phyloP scores from a whole-genome alignment of 1,284 basidiomycete species.

The Cutaneotrichosporon sp. region DNA sequence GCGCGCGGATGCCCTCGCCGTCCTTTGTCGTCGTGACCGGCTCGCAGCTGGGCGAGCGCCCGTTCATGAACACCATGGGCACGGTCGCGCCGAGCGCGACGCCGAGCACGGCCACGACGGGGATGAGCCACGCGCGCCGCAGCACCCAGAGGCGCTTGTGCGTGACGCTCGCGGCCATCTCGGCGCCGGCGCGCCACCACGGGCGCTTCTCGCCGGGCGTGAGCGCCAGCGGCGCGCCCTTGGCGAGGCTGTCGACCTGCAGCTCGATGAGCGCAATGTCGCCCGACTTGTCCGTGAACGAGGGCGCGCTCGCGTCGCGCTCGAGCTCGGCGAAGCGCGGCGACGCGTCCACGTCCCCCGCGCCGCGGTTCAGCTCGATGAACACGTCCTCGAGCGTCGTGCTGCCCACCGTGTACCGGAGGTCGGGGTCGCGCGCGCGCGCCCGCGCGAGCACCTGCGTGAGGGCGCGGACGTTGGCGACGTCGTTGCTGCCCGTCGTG shows the following conservation, averaged over 20 bases:
- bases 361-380: slow-evolving; percentile 61
- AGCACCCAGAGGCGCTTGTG: slow-evolving; percentile 68
- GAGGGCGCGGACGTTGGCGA: slow-evolving; percentile 60
- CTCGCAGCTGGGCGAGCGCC: slow-evolving; percentile 59
- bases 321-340: background rate
- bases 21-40: slow-evolving; percentile 14
- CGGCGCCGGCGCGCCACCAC: slow-evolving; percentile 9
- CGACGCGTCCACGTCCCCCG: background rate
- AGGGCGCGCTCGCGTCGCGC: background rate
- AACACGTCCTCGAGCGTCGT: slow-evolving; percentile 80
- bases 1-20: slow-evolving; percentile 12
- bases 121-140: slow-evolving; percentile 68
- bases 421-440: background rate
- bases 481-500: slow-evolving; percentile 58
- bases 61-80: slow-evolving; percentile 65
- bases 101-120: slow-evolving; percentile 63
- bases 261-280: slow-evolving; percentile 10
- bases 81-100: slow-evolving; percentile 66
- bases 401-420: slow-evolving; percentile 66
- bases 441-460: slow-evolving; percentile 58
- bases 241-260: background rate
- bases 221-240: slow-evolving; percentile 8
- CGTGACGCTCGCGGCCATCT: slow-evolving; percentile 62
- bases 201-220: slow-evolving; percentile 1
- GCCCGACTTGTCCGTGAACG: background rate